Base-by-base conservation (phyloP, 2,329 filamentous ascomycete species). In the Chrysosporium keratinophilum region DNA sequence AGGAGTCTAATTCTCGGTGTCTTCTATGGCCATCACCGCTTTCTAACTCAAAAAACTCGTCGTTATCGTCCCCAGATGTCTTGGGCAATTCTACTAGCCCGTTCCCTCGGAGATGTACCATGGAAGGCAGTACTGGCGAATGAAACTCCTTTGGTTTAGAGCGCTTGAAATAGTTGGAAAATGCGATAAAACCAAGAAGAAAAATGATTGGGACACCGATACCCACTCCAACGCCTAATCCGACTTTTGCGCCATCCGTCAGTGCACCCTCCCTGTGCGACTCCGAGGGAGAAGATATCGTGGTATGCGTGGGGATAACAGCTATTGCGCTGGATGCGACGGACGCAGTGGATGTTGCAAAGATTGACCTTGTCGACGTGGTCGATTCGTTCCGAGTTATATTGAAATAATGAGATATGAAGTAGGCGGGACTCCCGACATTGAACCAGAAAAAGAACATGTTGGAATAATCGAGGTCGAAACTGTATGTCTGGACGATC, bases 391-490 rank as follows among this genome's bases (percentile, higher is more conserved):
- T 47, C 4, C 17, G 43, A n/a, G 54, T 48, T 34, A 52, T 55
- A 28, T 48, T 55, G 35, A 55, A 52, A 43, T 52, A 55, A 28
- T 34, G 42, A 14, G 49, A 55, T 3, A 51, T 48, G 40, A 55
- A 52, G 20, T 12, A 9, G 3, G 52, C 40, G 11, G 12, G 10
- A 12, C 17, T 17, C 12, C 23, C 43, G 10, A 11, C 11, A 34
- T 51, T 47, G 23, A 51, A 44, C 54, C 49, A 55, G 49, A 55
- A 55, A 39, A 55, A 55, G 43, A 55, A 52, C n/a, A 50, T 35
- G 23, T 52, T 48, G 5, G 49, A 55, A 14, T 47, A 52, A 12
- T 31, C 41, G 15, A 52, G 15, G 15, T 55, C 54, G 34, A 45
- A 51, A 5, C 41, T 35, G 34, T 55, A 52, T 5, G 34, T 20